Conservation (phyloP, 164 flowering plant species). For the Berberis vulgaris region DNA sequence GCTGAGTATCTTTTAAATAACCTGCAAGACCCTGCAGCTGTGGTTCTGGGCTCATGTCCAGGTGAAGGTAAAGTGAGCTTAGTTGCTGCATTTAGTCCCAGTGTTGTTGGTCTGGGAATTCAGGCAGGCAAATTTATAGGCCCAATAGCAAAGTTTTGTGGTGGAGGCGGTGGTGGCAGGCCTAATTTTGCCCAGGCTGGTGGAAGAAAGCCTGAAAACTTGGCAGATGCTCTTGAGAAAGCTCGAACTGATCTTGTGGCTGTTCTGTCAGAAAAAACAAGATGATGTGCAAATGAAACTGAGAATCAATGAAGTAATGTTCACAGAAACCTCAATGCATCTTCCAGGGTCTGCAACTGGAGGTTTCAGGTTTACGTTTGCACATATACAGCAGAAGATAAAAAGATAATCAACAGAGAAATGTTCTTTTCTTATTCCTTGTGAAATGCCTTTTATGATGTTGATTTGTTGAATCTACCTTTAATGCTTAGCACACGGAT, state of each 20-base stretch:
- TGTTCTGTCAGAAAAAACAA: constrained; percentile 38
- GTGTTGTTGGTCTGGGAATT: constrained; percentile 60
- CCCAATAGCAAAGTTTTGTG: constrained; percentile 78
- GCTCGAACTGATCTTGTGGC: constrained; percentile 60
- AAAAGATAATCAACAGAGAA: too few relatives aligned
- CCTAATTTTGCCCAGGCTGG: constrained; percentile 98
- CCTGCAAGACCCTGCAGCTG: constrained; percentile 76
- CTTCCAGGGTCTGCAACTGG: too few relatives aligned
- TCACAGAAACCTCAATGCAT: too few relatives aligned
- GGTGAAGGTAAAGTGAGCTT: constrained; percentile 85
- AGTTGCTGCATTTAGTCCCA: constrained; percentile 77
- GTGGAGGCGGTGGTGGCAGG: constrained; percentile 96
- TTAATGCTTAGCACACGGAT: too few relatives aligned
- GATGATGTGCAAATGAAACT: constrained; percentile 15
- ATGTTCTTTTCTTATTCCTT: too few relatives aligned
- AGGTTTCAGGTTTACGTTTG: too few relatives aligned
- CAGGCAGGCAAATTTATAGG: constrained; percentile 92
- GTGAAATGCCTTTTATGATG: too few relatives aligned
- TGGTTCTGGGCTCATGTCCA: constrained; percentile 80
- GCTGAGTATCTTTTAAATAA: constrained; percentile 59
- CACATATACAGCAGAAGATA: too few relatives aligned
- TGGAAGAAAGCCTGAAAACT: constrained; percentile 84
- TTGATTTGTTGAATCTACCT: too few relatives aligned
- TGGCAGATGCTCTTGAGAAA: constrained; percentile 57
- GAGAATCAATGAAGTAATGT: background rate